Evolutionary conservation across 805 yeast genomes (phyloP), one percentile per base, ranked within the genome.

Genomic region (Metschnikowia lachancei): DNA sequence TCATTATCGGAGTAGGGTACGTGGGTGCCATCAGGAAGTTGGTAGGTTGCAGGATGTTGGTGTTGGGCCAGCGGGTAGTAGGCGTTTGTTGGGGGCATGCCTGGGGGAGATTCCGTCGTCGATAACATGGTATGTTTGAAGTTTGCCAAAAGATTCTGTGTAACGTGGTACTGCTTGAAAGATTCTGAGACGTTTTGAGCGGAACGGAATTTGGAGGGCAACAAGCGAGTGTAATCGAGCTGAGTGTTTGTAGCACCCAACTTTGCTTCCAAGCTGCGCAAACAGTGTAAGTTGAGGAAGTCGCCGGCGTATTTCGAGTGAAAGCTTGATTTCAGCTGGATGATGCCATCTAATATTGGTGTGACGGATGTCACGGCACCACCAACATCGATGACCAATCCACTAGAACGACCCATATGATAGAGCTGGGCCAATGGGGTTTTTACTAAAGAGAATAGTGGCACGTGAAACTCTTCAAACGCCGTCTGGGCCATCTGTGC

Each of bases 241-340:
- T 47, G 50, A 7, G 48, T 20, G 9, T 49, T 48, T 16, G 37
- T 38, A 28, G 59, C 48, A 39, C 69, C 67, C 41, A 62, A 49
- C 36, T 58, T 56, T 18, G 53, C 47, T 62, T 64, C 51, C 75
- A 74, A 56, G 67, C 58, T 78, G 41, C 78, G 70, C 53, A 77
- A 64, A 2, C 82, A 70, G 65, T 86, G 87, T 42, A 80, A 72
- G 62, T 84, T 86, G 45, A 87, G 63, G 62, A 85, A 91, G 62
- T 90, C 92, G 9, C 97, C 98, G 3, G 91, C 97, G 61, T 77
- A 86, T 56, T 80, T 81, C 13, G 87, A 78, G 62, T 80, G 85
- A 50, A 77, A 69, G 4, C 81, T 74, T 39, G 87, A 85, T 60
- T 83, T 85, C 52, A 75, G 67, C 43, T 85, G 76, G 42, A 88